A percentile compares a stretch with the other conserved stretches of the same genome.
Evolutionary conservation across 148 eudicot genomes (phyloP).

Genomic region (Cornus controversa): DNA sequence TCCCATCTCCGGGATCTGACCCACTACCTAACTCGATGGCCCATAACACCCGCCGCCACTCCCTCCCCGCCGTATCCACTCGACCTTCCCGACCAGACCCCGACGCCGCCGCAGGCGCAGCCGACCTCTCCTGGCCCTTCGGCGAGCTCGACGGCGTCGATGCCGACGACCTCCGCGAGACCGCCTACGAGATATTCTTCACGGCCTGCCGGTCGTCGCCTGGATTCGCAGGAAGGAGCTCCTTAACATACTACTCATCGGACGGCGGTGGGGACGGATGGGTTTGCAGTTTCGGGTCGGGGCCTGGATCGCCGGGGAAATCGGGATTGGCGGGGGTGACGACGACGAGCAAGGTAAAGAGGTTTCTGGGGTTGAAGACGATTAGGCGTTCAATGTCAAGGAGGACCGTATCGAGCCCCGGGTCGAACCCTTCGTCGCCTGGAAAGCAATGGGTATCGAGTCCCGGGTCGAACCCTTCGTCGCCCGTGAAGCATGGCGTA

Average conservation of each 20-base stretch:
- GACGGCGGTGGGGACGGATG: slow-evolving; percentile 22
- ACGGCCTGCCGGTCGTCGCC: slow-evolving; percentile 88
- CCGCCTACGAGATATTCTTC: slow-evolving; percentile 93
- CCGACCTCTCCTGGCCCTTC: slow-evolving; percentile 59
- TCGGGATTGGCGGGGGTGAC: slow-evolving; percentile 77
- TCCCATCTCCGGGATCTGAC: slow-evolving; percentile 15
- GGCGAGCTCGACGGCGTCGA: slow-evolving; percentile 56
- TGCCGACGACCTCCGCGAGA: slow-evolving; percentile 59
- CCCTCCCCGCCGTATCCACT: slow-evolving; percentile 19
- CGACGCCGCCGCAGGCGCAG: slow-evolving; percentile 6
- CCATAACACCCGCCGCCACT: slow-evolving; percentile 36
- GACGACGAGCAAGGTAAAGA: slow-evolving; percentile 72
- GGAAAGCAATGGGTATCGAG: background rate
- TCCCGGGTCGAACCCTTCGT: slow-evolving; percentile 27
- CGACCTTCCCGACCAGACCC: slow-evolving; percentile 13
- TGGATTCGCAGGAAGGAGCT: slow-evolving; percentile 75
- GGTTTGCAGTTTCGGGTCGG: slow-evolving; percentile 24
- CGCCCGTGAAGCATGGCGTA: slow-evolving; percentile 44
- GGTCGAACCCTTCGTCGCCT: slow-evolving; percentile 42
- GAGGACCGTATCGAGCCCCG: slow-evolving; percentile 30
- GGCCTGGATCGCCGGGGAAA: slow-evolving; percentile 35
- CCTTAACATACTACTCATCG: slow-evolving; percentile 37
- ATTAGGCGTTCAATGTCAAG: slow-evolving; percentile 46
- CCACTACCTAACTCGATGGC: slow-evolving; percentile 29
- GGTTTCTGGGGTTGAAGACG: slow-evolving; percentile 69